These are phyloP conservation scores for Suhomyces vadensis DNA, from an alignment of 805 yeast species.

Conservation along the genomic window DNA sequence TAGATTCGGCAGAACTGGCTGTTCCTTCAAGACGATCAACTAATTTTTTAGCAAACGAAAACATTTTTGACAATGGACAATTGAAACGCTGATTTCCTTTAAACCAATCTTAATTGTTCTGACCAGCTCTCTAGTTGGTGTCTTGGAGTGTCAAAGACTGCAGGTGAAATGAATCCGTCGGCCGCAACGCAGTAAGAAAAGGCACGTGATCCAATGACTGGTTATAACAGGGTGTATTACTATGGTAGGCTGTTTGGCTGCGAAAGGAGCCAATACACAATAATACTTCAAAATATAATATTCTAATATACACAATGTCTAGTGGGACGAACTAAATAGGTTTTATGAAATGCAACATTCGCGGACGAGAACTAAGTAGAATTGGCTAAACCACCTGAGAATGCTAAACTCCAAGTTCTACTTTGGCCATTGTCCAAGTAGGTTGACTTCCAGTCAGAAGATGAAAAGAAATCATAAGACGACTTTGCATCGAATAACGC, in stretches of 20 bases:
- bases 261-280: no score
- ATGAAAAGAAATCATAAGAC: conserved; percentile 45
- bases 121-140: no score
- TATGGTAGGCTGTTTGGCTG: no score
- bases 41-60: conserved; percentile 45
- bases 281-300: no score
- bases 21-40: conserved; percentile 41
- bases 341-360: background rate
- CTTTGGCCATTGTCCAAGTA: conserved; percentile 65
- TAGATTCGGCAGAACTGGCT: conserved; percentile 14
- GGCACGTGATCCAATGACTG: no score
- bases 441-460: conserved; percentile 25
- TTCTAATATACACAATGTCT: background rate
- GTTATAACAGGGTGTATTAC: no score
- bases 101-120: background rate
- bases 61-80: conserved; percentile 25
- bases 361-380: conserved; percentile 6
- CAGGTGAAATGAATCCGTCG: no score
- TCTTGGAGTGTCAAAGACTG: no score
- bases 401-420: conserved; percentile 62
- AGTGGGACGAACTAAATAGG: no score
- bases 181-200: no score
- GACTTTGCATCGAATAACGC: conserved; percentile 45
- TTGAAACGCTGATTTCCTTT: background rate
- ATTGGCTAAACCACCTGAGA: conserved; percentile 50